Evolutionary conservation across 192 early-diverging fungal genomes (phyloP), one percentile per base, ranked within the genome.

Genomic region (Coemansia sp.): DNA sequence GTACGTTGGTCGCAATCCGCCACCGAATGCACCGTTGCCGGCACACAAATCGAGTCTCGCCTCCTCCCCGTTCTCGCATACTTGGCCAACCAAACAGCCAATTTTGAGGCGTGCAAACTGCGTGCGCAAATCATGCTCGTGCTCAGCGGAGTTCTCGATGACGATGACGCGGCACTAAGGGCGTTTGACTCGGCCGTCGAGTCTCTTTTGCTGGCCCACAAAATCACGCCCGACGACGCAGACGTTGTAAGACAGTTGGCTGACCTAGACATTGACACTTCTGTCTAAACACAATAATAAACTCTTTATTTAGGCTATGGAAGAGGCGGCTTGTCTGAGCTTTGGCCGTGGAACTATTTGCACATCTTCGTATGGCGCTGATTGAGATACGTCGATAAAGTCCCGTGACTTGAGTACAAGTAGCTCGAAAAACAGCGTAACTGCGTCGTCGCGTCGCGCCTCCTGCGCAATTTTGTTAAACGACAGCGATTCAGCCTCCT

Each of bases 351-450:
- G 83, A 50, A 74, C 68, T 49, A 98, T 85, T 50, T 77, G 26
- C 64, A 98, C 94, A 40, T 93, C 90, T 17, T 88, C 93, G 83
- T 86, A 98, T 36, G 95, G 71, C 53, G 85, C 73, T 7, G 81
- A 58, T 71, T 98, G 97, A 46, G 88, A 65, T 4, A 96, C 88
- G 25, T 90, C 79, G 42, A 98, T 74, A 73, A 95, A 83, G 66
- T 92, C 87, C 62, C 88, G 90, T 1, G 95, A 93, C 60, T 91
- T 88, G 38, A 98, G 78, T 4, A 97, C 90, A 31, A 98, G 76
- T 21, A 97, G 63, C 70, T 98, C 97, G 76, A 94, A 97, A 73
- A 98, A 98, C 48, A 93, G 68, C 52, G 86, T 85, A 26, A 88
- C 93, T 12, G 91, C 90, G 55, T 90, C 90, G 9, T 80, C 63